A percentile compares a stretch with the other conserved stretches of the same genome.
These are phyloP conservation scores for cucumber (Cucumis sativus) DNA, from an alignment of 306 rosid genomes.

Conservation along the genomic window Cucumber_9930_V3 NC_026660.2:4210501-4211000, in stretches of 20 bases:
- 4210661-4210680: too few species aligned
- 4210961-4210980: slow-evolving; percentile 19
- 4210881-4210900: not conserved
- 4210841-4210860: not conserved
- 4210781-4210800: not conserved
- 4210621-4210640: too few species aligned
- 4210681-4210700: too few species aligned
- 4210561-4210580: too few species aligned
- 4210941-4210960: not conserved
- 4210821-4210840: not conserved
- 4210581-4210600: too few species aligned
- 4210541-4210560: too few species aligned
- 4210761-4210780: not conserved
- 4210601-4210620: too few species aligned
- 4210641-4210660: too few species aligned
- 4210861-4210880: not conserved
- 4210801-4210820: not conserved
- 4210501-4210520: too few species aligned
- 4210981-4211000: slow-evolving; percentile 22
- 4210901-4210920: not conserved
- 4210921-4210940: not conserved
- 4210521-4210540: too few species aligned
- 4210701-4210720: too few species aligned
- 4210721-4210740: too few species aligned
- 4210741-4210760: not conserved